Percentiles rank a stretch among this genome's conserved stretches.
These are phyloP conservation scores for Knufia fluminis DNA, from an alignment of 2,329 filamentous ascomycete species.

Conservation along the genomic window DNA sequence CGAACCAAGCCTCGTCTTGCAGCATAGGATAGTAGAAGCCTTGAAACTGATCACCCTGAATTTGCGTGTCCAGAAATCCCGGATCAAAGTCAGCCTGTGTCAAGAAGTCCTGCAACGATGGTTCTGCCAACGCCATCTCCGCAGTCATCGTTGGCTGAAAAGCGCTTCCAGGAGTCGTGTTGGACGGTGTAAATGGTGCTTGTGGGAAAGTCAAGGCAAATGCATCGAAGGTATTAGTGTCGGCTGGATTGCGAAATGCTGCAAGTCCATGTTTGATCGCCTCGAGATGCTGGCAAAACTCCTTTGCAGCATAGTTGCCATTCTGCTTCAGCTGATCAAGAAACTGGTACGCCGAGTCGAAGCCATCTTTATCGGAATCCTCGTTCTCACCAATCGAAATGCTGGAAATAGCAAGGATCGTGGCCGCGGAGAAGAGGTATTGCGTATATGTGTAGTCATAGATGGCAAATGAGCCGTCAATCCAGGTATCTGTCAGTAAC, in stretches of 20 bases:
- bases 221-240: background rate
- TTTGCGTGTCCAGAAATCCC: conserved; percentile 15
- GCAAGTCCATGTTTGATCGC: conserved; percentile 27
- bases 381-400: conserved; percentile 5
- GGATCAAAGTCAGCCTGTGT: conserved; percentile 32
- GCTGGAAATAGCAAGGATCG: conserved; percentile 31
- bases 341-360: conserved; percentile 6
- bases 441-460: conserved; percentile 35
- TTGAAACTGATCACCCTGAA: conserved; percentile 5
- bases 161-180: conserved; percentile 14
- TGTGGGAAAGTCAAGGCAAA: background rate
- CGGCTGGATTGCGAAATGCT: background rate
- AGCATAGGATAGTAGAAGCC: conserved; percentile 6
- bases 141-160: conserved; percentile 25
- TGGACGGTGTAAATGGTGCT: conserved; percentile 19
- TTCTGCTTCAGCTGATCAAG: conserved; percentile 21
- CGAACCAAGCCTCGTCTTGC: conserved; percentile 4
- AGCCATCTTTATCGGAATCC: conserved; percentile 6
- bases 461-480: conserved; percentile 31
- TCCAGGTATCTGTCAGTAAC: conserved; percentile 31
- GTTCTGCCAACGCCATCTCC: conserved; percentile 31
- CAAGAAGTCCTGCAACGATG: conserved; percentile 32
- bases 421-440: conserved; percentile 32
- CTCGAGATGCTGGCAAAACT: conserved; percentile 29
- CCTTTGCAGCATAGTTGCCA: conserved; percentile 29